A percentile compares a stretch with the other conserved stretches of the same genome.
These are phyloP conservation scores for Volvox carteri DNA, from an alignment of 163 green algal genomes.

Conservation along the genomic window DNA sequence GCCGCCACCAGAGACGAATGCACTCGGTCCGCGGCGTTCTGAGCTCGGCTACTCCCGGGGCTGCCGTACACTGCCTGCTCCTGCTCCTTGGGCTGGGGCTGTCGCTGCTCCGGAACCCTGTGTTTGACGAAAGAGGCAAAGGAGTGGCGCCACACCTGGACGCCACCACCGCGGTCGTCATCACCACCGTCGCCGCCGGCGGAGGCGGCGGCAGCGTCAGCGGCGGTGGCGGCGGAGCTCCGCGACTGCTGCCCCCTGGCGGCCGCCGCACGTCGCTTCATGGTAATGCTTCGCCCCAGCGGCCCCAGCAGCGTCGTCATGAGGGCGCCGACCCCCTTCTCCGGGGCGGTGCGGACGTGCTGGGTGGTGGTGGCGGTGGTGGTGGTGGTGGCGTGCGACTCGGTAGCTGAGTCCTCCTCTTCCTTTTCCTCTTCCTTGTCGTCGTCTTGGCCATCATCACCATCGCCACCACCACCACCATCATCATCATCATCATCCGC, in stretches of 20 bases:
- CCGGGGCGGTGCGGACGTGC: background rate
- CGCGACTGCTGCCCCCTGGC: background rate
- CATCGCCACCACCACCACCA: background rate
- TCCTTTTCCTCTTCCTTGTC: background rate
- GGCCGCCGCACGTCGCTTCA: background rate
- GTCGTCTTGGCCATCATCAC: background rate
- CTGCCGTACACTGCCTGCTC: background rate
- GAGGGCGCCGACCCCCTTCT: background rate
- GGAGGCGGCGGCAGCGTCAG: background rate
- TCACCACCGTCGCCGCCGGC: background rate
- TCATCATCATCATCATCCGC: background rate
- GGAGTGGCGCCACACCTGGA: background rate
- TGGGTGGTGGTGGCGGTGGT: background rate
- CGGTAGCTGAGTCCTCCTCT: background rate
- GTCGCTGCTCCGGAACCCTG: background rate
- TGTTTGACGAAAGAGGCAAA: slow-evolving; percentile 11
- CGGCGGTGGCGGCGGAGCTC: background rate
- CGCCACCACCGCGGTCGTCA: background rate
- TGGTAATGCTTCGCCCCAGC: background rate
- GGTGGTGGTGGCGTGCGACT: background rate
- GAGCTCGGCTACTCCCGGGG: background rate
- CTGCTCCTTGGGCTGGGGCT: too few relatives aligned
- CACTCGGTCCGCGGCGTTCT: slow-evolving; percentile 7
- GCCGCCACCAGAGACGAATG: slow-evolving; percentile 39
- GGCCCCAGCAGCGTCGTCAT: slow-evolving; percentile 5